Evolutionary conservation across 1,139 yeast species (phyloP), one percentile per base, ranked within the genome.

Genomic region (Saccharomyces hybrid): DNA sequence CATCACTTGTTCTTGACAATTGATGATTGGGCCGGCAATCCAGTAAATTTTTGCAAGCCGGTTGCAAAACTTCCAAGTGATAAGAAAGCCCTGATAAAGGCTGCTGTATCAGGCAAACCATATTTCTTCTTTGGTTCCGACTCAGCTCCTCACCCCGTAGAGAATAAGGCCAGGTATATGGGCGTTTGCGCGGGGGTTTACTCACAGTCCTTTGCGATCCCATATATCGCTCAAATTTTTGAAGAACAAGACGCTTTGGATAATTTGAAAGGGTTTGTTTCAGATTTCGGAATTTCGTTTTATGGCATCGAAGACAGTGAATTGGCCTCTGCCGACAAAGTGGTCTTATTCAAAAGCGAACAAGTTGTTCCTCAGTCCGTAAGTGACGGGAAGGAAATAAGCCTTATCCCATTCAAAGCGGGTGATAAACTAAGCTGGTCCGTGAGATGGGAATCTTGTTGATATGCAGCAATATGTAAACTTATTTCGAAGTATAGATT

Each of bases 121-220:
- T 91, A 85, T 77, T 95, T 91, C 72, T 89, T 93, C 75, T 91
- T 91, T 67, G 99, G 99, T 4, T 88, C 96, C 2, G 99, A 93
- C 71, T 88, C 96, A 28, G 99, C 99, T 19, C 99, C 99, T 42
- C 99, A 93, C 70, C 96, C 96, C 12, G 69, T 88, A 32, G 80
- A 81, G 60, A 82, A 83, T 57, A 93, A 93, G 72, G 78, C 88
- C 47, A 84, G 80, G 59, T 91, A 84, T 62, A 75, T 77, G 42
- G 95, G 93, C 24, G 97, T 93, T 12, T 91, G 98, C 66, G 99
- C 99, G 14, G 99, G 99, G 63, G 96, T 93, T 14, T 93, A 81
- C 73, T 88, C 98, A 2, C 99, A 93, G 70, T 81, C 90, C 26
- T 82, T 82, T 64, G 96, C 87, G 2, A 73, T 93, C 34, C 78